phyloP scores from a whole-genome alignment of 768 basidiomycete genomes.

The Tephrocybe sp. region DNA sequence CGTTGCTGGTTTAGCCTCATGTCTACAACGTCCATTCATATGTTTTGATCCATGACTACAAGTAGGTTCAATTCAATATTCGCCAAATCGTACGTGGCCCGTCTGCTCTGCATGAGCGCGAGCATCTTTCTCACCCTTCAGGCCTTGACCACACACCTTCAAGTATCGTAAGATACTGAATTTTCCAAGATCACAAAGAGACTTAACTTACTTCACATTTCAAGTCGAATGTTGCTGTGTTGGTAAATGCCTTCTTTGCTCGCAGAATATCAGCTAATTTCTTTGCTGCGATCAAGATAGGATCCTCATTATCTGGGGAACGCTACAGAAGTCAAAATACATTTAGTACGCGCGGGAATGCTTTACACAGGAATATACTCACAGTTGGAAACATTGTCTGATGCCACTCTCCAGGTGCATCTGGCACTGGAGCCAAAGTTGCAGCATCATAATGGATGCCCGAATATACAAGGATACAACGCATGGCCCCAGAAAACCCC shows the following conservation, averaged over 20 bases:
- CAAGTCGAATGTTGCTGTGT: constrained; percentile 88
- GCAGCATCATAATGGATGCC: constrained; percentile 97
- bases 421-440: constrained; percentile 72
- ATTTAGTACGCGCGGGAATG: not conserved
- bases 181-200: constrained; percentile 3
- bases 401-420: constrained; percentile 85
- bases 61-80: constrained; percentile 62
- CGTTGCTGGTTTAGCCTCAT: no score
- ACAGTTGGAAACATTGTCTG: constrained; percentile 77
- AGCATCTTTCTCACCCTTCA: constrained; percentile 95
- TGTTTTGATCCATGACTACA: constrained; percentile 1
- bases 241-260: constrained; percentile 81
- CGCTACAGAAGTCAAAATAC: constrained; percentile 20
- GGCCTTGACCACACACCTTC: constrained; percentile 75
- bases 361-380: constrained; percentile 18
- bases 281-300: constrained; percentile 60
- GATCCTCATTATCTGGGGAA: constrained; percentile 39
- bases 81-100: constrained; percentile 83
- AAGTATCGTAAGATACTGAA: not conserved
- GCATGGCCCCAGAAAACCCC: constrained; percentile 33
- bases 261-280: constrained; percentile 73
- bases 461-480: constrained; percentile 84
- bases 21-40: no score
- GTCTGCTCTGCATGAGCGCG: constrained; percentile 84
- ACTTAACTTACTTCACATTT: constrained; percentile 76